Evolutionary conservation across 768 basidiomycete genomes (phyloP).

Genomic region (Dentipellis fragilis): DNA sequence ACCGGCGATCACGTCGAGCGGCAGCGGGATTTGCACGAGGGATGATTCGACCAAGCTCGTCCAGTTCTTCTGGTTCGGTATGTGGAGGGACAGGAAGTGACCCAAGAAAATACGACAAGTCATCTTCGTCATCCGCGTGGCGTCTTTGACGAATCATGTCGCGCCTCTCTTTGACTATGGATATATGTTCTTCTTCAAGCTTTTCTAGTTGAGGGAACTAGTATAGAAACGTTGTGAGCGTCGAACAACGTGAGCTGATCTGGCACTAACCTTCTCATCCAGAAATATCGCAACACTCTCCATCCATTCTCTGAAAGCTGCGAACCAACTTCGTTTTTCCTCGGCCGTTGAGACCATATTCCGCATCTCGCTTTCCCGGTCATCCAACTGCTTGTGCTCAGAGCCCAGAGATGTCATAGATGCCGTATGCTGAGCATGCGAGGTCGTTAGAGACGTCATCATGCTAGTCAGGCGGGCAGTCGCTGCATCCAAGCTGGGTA

Average conservation of each 20-base stretch:
- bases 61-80: conserved; percentile 33
- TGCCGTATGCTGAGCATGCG: conserved; percentile 54
- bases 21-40: conserved; percentile 35
- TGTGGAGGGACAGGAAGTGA: conserved; percentile 25
- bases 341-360: conserved; percentile 68
- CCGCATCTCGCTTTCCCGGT: conserved; percentile 64
- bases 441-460: conserved; percentile 50
- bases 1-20: conserved; percentile 43
- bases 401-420: conserved; percentile 46
- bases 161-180: conserved; percentile 62
- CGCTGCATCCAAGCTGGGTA: conserved; percentile 57
- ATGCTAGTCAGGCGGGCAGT: conserved; percentile 51
- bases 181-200: conserved; percentile 65
- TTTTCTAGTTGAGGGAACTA: conserved; percentile 77
- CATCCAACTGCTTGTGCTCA: conserved; percentile 55
- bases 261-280: conserved; percentile 64
- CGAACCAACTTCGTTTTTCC: conserved; percentile 75
- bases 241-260: too few relatives aligned
- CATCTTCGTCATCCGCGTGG: conserved; percentile 69
- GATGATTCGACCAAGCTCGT: conserved; percentile 51
- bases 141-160: conserved; percentile 64
- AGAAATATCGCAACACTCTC: conserved; percentile 79
- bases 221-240: too few relatives aligned
- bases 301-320: conserved; percentile 67
- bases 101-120: conserved; percentile 63